Evolutionary conservation across 495 filamentous ascomycete genomes (phyloP).

Genomic region (Penicillium roqueforti): DNA sequence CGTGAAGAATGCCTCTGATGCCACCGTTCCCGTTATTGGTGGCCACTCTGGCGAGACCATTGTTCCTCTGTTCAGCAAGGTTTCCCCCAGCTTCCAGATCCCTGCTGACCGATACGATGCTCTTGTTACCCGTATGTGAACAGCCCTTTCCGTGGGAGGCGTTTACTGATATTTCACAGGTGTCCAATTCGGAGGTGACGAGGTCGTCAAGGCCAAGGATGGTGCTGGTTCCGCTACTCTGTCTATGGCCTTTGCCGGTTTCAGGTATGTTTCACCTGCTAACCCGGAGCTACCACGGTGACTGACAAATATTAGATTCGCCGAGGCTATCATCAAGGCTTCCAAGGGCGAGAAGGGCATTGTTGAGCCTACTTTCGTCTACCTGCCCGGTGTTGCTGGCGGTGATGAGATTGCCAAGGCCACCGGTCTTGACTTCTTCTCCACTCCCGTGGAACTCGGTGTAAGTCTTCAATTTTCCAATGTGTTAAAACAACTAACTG

Average conservation of each 20-base stretch:
- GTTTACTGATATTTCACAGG: conserved; percentile 39
- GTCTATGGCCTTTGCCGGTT: conserved; percentile 97
- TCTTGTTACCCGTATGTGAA: conserved; percentile 71
- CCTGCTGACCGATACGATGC: conserved; percentile 81
- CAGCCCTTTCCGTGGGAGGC: background rate
- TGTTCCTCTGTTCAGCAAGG: conserved; percentile 92
- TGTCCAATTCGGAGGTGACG: conserved; percentile 97
- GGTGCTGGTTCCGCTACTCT: conserved; percentile 92
- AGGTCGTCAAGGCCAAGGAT: conserved; percentile 97
- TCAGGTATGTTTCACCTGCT: conserved; percentile 54
- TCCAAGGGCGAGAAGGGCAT: conserved; percentile 82
- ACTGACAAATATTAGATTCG: conserved; percentile 58
- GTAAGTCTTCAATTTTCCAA: conserved; percentile 50
- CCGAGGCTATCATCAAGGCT: conserved; percentile 89
- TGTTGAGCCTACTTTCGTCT: conserved; percentile 90
- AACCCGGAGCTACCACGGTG: conserved; percentile 11
- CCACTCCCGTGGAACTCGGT: conserved; percentile 88
- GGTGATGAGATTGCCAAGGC: conserved; percentile 79
- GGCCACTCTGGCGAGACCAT: conserved; percentile 98
- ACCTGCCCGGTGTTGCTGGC: conserved; percentile 83
- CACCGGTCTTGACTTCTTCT: conserved; percentile 89
- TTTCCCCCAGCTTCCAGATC: conserved; percentile 72
- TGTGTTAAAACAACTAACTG: conserved; percentile 9
- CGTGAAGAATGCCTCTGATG: conserved; percentile 73
- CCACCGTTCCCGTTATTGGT: conserved; percentile 86